Percentiles rank a stretch among this genome's conserved stretches.
phyloP scores from a whole-genome alignment of 805 yeast genomes.

The Saccharomycopsis sp. region DNA sequence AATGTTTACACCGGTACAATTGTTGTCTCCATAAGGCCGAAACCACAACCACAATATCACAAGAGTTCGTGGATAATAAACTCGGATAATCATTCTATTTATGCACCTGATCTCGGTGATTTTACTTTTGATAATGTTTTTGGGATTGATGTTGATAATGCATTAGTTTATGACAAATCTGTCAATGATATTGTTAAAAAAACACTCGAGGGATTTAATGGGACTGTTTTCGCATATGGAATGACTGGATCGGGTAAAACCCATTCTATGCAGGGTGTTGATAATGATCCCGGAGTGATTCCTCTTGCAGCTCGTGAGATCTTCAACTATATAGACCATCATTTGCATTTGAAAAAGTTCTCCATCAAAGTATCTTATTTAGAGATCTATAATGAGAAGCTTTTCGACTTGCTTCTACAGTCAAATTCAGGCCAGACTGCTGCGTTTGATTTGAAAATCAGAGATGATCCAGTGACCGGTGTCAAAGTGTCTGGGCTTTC shows the following conservation, averaged over 20 bases:
- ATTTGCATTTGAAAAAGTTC: constrained; percentile 29
- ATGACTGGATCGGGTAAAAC: constrained; percentile 95
- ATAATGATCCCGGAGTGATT: constrained; percentile 61
- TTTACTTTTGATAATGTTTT: constrained; percentile 79
- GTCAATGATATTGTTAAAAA: constrained; percentile 49
- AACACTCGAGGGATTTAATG: constrained; percentile 70
- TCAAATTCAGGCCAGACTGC: constrained; percentile 23
- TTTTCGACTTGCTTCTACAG: constrained; percentile 62
- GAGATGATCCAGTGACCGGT: constrained; percentile 72
- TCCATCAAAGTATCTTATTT: constrained; percentile 61
- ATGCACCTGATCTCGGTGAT: constrained; percentile 49
- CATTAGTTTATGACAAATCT: constrained; percentile 50
- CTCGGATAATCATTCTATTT: constrained; percentile 34
- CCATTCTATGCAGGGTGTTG: constrained; percentile 73
- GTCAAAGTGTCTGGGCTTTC: constrained; percentile 69
- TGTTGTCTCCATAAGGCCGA: constrained; percentile 70
- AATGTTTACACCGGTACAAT: constrained; percentile 59
- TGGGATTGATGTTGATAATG: constrained; percentile 45
- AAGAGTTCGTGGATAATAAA: constrained; percentile 22
- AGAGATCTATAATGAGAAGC: constrained; percentile 83
- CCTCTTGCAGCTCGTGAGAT: constrained; percentile 57
- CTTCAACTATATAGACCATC: constrained; percentile 39
- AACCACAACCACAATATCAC: constrained; percentile 38
- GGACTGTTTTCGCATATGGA: constrained; percentile 89
- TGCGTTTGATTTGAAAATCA: constrained; percentile 53